Conservation (phyloP, 2,329 filamentous ascomycete species). For the Colletotrichum sp. region DNA sequence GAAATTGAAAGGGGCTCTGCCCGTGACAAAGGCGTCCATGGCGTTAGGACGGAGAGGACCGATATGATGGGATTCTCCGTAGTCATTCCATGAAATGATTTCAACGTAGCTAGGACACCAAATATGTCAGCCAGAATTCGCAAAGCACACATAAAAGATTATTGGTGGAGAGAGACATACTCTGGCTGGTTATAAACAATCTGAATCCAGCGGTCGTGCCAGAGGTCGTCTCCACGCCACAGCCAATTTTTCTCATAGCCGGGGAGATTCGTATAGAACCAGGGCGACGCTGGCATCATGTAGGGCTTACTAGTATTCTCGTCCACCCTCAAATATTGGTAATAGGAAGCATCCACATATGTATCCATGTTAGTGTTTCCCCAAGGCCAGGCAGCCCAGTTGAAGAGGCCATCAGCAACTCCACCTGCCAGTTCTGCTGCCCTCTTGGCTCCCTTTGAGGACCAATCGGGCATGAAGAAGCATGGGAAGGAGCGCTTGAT, state of each 20-base stretch:
- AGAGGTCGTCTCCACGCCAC: constrained; percentile 66
- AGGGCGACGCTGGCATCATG: constrained; percentile 61
- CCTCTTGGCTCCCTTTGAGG: constrained; percentile 34
- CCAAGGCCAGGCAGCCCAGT: constrained; percentile 39
- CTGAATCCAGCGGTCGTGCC: constrained; percentile 60
- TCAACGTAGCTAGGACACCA: constrained; percentile 29
- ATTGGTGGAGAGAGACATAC: background rate
- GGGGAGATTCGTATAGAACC: constrained; percentile 64
- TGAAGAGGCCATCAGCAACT: constrained; percentile 37
- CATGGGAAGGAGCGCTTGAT: constrained; percentile 42
- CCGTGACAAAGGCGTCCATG: background rate
- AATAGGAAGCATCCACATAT: constrained; percentile 21
- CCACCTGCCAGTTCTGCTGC: constrained; percentile 9
- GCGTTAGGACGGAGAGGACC: constrained; percentile 47
- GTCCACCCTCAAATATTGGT: background rate
- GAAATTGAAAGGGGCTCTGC: constrained; percentile 49
- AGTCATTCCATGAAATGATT: constrained; percentile 58
- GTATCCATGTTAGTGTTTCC: constrained; percentile 24
- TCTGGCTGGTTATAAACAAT: background rate
- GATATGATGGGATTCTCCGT: constrained; percentile 60
- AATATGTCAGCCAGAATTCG: background rate
- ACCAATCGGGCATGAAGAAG: constrained; percentile 51
- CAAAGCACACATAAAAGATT: too few relatives aligned
- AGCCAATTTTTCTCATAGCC: constrained; percentile 66
- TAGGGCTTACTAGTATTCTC: constrained; percentile 47